Evolutionary conservation across 495 filamentous ascomycete species (phyloP).

Genomic region (Hypoxylon lenormandii): DNA sequence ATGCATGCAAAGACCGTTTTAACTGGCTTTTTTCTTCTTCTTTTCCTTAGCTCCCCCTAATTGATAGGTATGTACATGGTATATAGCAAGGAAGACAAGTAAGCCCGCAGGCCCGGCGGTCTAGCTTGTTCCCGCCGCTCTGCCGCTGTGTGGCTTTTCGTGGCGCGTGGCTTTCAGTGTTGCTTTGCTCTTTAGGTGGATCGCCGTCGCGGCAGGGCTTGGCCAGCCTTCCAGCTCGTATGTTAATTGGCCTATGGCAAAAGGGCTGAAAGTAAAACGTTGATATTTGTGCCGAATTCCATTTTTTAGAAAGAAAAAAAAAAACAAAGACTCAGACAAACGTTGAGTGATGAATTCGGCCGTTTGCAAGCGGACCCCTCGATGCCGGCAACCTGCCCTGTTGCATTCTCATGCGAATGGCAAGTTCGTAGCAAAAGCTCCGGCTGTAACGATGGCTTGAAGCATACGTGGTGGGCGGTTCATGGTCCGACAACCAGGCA

Average conservation of each 20-base stretch:
- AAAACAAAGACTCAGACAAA: slow-evolving; percentile 21
- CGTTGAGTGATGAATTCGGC: background rate
- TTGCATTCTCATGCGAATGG: background rate
- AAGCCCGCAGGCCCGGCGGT: too few species aligned
- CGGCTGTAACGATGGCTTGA: slow-evolving; percentile 16
- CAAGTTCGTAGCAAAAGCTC: slow-evolving; percentile 42
- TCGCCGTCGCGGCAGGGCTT: slow-evolving; percentile 9
- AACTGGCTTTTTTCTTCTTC: too few species aligned
- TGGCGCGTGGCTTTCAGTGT: too few species aligned
- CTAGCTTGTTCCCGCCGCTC: background rate
- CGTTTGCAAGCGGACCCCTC: background rate
- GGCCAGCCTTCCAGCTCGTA: background rate
- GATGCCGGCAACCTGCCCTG: background rate
- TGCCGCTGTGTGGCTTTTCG: background rate
- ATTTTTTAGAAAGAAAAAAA: too few species aligned
- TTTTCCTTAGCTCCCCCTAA: too few species aligned
- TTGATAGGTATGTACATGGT: too few species aligned
- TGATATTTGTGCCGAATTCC: slow-evolving; percentile 22
- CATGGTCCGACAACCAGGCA: slow-evolving; percentile 2
- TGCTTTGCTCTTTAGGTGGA: too few species aligned
- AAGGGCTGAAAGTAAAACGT: slow-evolving; percentile 25
- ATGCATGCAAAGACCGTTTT: slow-evolving; percentile 13
- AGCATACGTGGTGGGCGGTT: background rate
- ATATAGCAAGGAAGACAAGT: too few species aligned
- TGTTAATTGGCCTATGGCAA: slow-evolving; percentile 24